These are phyloP conservation scores for Zygosaccharomyces pseudobailii DNA, from an alignment of 1,139 yeast genomes.

Conservation along the genomic window DNA sequence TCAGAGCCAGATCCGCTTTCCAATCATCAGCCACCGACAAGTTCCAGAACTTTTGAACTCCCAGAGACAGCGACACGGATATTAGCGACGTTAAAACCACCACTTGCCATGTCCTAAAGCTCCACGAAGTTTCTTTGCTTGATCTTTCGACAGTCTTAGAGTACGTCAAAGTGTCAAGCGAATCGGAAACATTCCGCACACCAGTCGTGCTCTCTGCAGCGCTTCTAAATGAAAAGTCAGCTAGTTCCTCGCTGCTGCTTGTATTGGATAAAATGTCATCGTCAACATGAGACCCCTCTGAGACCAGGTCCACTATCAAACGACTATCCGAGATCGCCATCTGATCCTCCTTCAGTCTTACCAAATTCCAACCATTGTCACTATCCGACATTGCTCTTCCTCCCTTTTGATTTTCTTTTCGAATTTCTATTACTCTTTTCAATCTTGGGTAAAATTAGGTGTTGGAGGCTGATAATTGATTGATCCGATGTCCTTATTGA, in stretches of 20 bases:
- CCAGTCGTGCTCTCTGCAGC: background rate
- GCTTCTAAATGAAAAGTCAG: constrained; percentile 9
- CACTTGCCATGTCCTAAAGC: constrained; percentile 1
- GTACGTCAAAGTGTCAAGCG: constrained; percentile 12
- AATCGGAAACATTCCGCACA: constrained; percentile 4
- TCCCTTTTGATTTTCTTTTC: background rate
- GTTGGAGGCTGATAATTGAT: background rate
- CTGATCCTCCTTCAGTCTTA: constrained; percentile 6
- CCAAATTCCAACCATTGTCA: constrained; percentile 16
- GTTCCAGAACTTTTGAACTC: constrained; percentile 8
- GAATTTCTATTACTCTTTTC: too few relatives aligned
- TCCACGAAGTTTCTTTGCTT: background rate
- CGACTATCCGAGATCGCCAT: constrained; percentile 7
- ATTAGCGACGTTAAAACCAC: background rate
- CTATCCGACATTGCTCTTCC: background rate
- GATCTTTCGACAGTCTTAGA: constrained; percentile 1
- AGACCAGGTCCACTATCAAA: constrained; percentile 7
- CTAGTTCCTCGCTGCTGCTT: constrained; percentile 19
- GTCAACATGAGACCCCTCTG: constrained; percentile 14
- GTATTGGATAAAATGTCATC: constrained; percentile 21
- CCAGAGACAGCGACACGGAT: background rate
- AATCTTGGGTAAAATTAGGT: background rate
- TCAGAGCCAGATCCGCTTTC: background rate
- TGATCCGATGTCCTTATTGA: too few relatives aligned
- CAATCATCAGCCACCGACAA: constrained; percentile 5